Conservation (phyloP, 352 stramenopile species). For the Thraustotheca clavata region DNA sequence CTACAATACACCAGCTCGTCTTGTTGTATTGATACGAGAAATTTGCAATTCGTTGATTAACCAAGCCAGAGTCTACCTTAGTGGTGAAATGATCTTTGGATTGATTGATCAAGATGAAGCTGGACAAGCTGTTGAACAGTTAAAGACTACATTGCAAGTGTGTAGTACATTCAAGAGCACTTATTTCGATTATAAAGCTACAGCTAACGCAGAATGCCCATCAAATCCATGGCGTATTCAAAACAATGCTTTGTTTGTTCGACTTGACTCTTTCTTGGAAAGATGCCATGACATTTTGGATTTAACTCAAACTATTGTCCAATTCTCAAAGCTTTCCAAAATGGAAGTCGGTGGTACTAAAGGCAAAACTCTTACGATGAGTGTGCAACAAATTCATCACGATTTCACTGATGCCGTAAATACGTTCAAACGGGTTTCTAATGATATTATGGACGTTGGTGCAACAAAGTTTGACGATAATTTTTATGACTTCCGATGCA, state of each 20-base stretch:
- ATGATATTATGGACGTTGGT: constrained; percentile 97
- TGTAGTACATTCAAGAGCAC: constrained; percentile 96
- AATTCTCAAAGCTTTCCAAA: constrained; percentile 97
- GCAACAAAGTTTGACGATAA: constrained; percentile 96
- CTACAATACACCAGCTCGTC: constrained; percentile 95
- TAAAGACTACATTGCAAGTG: constrained; percentile 91
- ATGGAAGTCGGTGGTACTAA: constrained; percentile 98
- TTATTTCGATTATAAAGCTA: constrained; percentile 98
- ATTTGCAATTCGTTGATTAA: constrained; percentile 97
- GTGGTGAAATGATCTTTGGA: constrained; percentile 93
- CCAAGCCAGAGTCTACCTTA: constrained; percentile 89
- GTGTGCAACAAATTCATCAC: constrained; percentile 91
- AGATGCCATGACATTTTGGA: constrained; percentile 97
- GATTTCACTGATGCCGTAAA: constrained; percentile 94
- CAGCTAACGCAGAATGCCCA: constrained; percentile 93
- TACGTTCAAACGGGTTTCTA: constrained; percentile 92
- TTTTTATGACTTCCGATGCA: constrained; percentile 96
- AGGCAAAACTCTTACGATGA: constrained; percentile 90
- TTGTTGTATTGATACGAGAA: constrained; percentile 96
- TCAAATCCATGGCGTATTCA: constrained; percentile 98
- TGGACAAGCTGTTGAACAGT: constrained; percentile 87
- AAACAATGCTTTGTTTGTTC: constrained; percentile 96
- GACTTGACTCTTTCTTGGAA: constrained; percentile 96
- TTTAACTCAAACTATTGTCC: constrained; percentile 96
- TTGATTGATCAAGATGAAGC: constrained; percentile 96